phyloP scores from a whole-genome alignment of 768 basidiomycete genomes.

The Tricholoma matsutake region DNA sequence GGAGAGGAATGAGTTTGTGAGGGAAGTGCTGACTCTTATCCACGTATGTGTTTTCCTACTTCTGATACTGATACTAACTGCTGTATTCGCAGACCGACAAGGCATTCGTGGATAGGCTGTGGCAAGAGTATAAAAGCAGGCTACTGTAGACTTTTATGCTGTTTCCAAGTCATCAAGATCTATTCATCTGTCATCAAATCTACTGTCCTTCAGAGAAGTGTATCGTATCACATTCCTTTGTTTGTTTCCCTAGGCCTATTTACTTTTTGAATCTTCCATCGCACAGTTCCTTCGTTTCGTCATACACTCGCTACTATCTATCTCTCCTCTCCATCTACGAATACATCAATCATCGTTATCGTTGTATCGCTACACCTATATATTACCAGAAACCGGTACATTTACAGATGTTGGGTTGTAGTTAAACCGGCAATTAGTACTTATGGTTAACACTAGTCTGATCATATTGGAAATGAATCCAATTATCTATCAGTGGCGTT shows the following conservation, averaged over 20 bases:
- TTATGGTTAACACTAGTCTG: not conserved
- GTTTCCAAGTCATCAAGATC: not conserved
- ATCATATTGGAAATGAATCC: not conserved
- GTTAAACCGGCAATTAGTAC: not conserved
- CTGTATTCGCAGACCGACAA: conserved; percentile 50
- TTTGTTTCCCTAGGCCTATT: not conserved
- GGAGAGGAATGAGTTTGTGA: conserved; percentile 56
- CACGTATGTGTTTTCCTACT: conserved; percentile 41
- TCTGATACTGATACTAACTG: conserved; percentile 5
- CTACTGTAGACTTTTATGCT: conserved; percentile 7
- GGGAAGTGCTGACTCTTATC: conserved; percentile 57
- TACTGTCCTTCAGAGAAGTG: not conserved
- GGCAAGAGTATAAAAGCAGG: conserved; percentile 44
- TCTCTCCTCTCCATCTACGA: conserved; percentile 12
- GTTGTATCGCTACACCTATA: conserved; percentile 20
- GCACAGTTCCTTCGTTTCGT: not conserved
- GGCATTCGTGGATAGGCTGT: conserved; percentile 61
- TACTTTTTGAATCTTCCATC: conserved; percentile 2
- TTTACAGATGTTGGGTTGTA: not conserved
- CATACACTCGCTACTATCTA: conserved; percentile 9
- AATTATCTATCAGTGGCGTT: not conserved
- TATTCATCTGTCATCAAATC: conserved; percentile 1
- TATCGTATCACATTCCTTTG: conserved; percentile 6
- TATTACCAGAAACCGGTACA: conserved; percentile 3
- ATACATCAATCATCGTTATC: conserved; percentile 20